Evolutionary conservation across 2,329 filamentous ascomycete genomes (phyloP).

Genomic region (Purpureocillium lavendulum): DNA sequence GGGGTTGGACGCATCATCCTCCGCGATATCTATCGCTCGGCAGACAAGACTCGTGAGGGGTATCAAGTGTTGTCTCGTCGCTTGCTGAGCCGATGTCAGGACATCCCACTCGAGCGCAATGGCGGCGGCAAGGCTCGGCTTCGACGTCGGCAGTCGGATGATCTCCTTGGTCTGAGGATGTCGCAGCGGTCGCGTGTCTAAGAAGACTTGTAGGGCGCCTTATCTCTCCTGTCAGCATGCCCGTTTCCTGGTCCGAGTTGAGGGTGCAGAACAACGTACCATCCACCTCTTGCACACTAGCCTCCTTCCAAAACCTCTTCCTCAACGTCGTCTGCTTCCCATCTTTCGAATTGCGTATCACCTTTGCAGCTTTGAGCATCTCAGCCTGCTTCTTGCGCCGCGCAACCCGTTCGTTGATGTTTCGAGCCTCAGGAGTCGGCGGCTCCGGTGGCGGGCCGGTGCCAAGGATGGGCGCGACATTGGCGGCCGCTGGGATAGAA

Average conservation of each 20-base stretch:
- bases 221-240: background rate
- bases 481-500: conserved; percentile 27
- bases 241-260: too few species aligned
- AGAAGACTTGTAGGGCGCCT: conserved; percentile 52
- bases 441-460: conserved; percentile 51
- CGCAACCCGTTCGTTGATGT: conserved; percentile 35
- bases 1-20: conserved; percentile 44
- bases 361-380: conserved; percentile 42
- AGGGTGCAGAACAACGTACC: conserved; percentile 36
- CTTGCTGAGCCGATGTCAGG: conserved; percentile 73
- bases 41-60: conserved; percentile 81
- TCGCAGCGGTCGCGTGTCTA: conserved; percentile 73
- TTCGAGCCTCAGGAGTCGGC: conserved; percentile 35
- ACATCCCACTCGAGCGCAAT: conserved; percentile 92
- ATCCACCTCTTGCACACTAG: conserved; percentile 57
- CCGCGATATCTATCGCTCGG: conserved; percentile 72
- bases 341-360: conserved; percentile 28
- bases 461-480: conserved; percentile 44
- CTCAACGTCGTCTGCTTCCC: conserved; percentile 38
- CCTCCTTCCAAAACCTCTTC: conserved; percentile 86
- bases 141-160: conserved; percentile 63
- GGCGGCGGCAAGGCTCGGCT: conserved; percentile 73
- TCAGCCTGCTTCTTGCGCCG: conserved; percentile 46
- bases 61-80: conserved; percentile 77
- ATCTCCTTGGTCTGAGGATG: conserved; percentile 65